Conservation (phyloP, 1,284 basidiomycete genomes). For the Cryptococcus deneoformans region DNA sequence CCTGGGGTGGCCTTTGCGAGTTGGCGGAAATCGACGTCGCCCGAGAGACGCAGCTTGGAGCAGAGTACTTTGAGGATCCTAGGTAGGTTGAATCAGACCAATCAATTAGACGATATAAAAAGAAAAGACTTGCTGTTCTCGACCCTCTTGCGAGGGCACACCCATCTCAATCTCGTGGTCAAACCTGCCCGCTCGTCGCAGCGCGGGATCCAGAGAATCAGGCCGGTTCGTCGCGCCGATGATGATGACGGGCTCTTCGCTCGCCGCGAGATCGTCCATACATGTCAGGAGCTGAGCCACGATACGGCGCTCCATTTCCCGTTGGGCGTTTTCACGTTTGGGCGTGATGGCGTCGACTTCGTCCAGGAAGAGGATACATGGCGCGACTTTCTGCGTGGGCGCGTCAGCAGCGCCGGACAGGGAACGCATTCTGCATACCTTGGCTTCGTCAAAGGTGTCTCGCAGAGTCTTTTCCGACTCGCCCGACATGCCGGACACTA, state of each 20-base stretch:
- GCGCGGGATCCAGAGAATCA: conserved; percentile 88
- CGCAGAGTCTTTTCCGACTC: conserved; percentile 94
- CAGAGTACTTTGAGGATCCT: conserved; percentile 73
- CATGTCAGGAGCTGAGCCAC: conserved; percentile 97
- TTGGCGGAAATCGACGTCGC: conserved; percentile 39
- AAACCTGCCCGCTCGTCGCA: conserved; percentile 89
- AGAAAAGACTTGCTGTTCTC: conserved; percentile 67
- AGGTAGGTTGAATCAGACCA: conserved; percentile 8
- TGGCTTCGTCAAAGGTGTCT: conserved; percentile 95
- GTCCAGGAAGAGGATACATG: conserved; percentile 90
- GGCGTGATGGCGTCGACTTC: conserved; percentile 98
- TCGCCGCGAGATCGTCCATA: conserved; percentile 65
- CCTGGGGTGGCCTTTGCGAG: conserved; percentile 94
- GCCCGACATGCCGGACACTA: conserved; percentile 96
- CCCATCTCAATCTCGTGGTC: conserved; percentile 98
- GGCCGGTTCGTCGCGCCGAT: conserved; percentile 96
- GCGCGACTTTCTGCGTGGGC: conserved; percentile 70
- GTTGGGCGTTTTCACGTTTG: conserved; percentile 92
- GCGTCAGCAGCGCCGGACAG: neutral
- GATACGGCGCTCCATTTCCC: conserved; percentile 97
- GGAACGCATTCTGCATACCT: conserved; percentile 54
- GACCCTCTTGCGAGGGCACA: conserved; percentile 85
- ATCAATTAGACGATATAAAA: neutral
- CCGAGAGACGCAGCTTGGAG: conserved; percentile 30
- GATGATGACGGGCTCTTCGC: conserved; percentile 74